Evolutionary conservation across 495 filamentous ascomycete genomes (phyloP), one percentile per base, ranked within the genome.

Genomic region (Neurospora sp.): DNA sequence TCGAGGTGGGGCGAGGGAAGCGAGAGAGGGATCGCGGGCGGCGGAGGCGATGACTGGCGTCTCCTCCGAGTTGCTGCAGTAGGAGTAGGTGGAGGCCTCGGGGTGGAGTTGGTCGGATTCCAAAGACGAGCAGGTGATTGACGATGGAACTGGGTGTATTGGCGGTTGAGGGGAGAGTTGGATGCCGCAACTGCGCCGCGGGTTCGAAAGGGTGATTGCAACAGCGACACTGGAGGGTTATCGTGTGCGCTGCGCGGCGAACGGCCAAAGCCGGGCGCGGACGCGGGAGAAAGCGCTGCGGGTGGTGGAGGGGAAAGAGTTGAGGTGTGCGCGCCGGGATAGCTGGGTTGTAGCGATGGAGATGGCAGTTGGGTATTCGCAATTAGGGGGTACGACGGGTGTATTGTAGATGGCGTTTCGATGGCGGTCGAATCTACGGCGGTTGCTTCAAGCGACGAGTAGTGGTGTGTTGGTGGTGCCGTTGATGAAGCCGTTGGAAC

Each of bases 71-170:
- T 68, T 70, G 48, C 71, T 53, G 74, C 38, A 37, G 75, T 72
- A 48, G 74, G 77, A 3, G 74, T 72, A 10, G 82, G 81, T 65
- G 79, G 78, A 73, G 69, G 71, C 77, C 87, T 81, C 68, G 88
- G 89, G 6, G 88, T 89, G 53, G 86, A 90, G 77, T 90, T 90
- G 72, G 87, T 86, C 39, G 89, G 89, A 75, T 90, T 90, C 87
- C 88, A 89, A 72, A 90, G 83, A 27, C 89, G 85, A 44, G 86
- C 82, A 27, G 86, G 81, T 8, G 83, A 79, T 42, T 76, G 76
- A 40, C 77, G 80, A 44, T 61, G 53, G 20, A 61, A 61, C 22
- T 61, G 53, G 27, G 53, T 27, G 53, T 61, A 35, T 31, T 61
- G 79, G 44, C 76, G 78, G 48, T 78, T 75, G 6, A 74, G 27